Evolutionary conservation across 2,329 filamentous ascomycete species (phyloP).

Genomic region (Cyanodermella asteris): DNA sequence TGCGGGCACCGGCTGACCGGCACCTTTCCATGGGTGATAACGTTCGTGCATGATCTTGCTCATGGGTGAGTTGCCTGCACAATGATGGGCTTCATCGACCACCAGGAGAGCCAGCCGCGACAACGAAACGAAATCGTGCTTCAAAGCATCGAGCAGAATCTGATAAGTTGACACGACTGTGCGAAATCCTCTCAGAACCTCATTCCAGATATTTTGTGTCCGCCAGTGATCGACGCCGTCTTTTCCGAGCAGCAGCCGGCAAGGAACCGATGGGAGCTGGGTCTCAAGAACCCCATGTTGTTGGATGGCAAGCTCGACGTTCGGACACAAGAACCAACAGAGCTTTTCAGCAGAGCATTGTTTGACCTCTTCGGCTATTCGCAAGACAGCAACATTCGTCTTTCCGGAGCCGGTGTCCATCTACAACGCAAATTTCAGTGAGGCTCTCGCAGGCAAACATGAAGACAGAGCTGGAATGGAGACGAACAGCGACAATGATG

Average conservation of each 20-base stretch:
- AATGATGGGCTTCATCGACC: constrained; percentile 77
- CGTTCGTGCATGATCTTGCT: constrained; percentile 51
- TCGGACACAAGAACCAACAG: constrained; percentile 52
- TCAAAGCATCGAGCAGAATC: constrained; percentile 44
- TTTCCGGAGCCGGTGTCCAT: constrained; percentile 70
- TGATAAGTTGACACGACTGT: constrained; percentile 63
- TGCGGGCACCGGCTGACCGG: constrained; percentile 23
- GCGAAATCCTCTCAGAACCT: constrained; percentile 37
- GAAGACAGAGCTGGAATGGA: too few species aligned
- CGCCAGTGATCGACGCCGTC: constrained; percentile 57
- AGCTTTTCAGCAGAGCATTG: constrained; percentile 32
- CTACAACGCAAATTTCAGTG: too few species aligned
- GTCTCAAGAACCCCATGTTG: constrained; percentile 37
- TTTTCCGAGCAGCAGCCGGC: constrained; percentile 42
- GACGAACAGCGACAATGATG: constrained; percentile 43
- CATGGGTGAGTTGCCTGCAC: constrained; percentile 38
- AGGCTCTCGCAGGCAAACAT: too few species aligned
- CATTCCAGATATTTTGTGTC: constrained; percentile 42
- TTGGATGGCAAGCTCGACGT: constrained; percentile 43
- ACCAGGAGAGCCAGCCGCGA: constrained; percentile 43
- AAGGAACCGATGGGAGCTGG: constrained; percentile 35
- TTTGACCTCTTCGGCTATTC: constrained; percentile 44
- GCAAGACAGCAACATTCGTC: constrained; percentile 46
- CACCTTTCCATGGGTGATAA: constrained; percentile 32
- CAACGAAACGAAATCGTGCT: constrained; percentile 51